Evolutionary conservation across 495 filamentous ascomycete genomes (phyloP), one percentile per base, ranked within the genome.

Genomic region (Umbilicaria muhlenbergii): DNA sequence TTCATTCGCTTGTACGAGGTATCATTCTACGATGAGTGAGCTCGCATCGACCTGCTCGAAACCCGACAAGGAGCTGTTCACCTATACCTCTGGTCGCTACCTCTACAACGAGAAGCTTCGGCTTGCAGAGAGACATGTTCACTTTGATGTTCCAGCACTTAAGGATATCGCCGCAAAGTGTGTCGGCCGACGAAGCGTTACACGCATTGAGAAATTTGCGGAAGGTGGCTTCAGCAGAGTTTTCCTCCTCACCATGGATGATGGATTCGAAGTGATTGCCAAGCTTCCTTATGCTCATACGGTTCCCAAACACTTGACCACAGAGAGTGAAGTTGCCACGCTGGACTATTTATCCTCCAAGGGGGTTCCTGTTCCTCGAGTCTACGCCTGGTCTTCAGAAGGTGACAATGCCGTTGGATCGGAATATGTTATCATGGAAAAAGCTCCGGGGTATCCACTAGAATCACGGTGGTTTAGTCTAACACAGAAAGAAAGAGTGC

Each of bases 261-360:
- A 62, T 52, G 57, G 54, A 34, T 45, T 48, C 41, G 50, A 61
- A 50, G 51, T 64, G 18, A 59, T 68, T 39, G 61, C 58, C 21
- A 56, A 54, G 38, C 58, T 65, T 43, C 58, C 63, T 0, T 62
- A 54, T 42, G 51, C 57, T 2, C 53, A 56, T 44, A 56, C 61
- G 19, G 56, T 56, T 31, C 60, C 59, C 37, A 46, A 56, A 44
- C 51, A 55, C 48, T 57, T 59, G 38, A 56, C 57, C 24, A 64
- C 58, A 3, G 63, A 61, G 3, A 68, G 64, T 48, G 65, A 70
- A 47, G 64, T 67, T 14, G 66, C 66, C 16, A 70, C 65, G 6
- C 58, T 68, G 47, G 43, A 55, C 24, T 58, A 61, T 62, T 54
- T 63, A 35, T 14, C 15, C 49, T 38, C 59, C 15, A 52, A 62